A percentile compares a stretch with the other conserved stretches of the same genome.
Evolutionary conservation across 2,329 filamentous ascomycete genomes (phyloP).

Genomic region (Neopestalotiopsis rosae): DNA sequence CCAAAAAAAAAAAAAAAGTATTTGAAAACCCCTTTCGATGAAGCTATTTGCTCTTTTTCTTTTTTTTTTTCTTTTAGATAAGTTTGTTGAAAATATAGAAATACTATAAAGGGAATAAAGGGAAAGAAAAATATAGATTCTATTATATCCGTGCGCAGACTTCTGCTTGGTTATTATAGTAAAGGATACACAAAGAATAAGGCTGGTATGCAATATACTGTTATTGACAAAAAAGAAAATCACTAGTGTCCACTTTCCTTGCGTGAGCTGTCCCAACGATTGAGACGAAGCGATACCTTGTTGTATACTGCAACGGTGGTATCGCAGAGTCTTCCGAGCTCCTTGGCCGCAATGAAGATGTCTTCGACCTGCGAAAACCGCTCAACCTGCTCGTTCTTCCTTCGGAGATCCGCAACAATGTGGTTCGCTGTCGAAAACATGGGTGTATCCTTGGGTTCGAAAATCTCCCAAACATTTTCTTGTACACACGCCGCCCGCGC

Average conservation of each 20-base stretch:
- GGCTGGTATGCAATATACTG: neutral
- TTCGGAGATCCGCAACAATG: neutral
- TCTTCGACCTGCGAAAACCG: slow-evolving; percentile 3
- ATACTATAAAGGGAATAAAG: too few relatives aligned
- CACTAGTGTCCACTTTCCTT: neutral
- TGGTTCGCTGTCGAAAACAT: slow-evolving; percentile 5
- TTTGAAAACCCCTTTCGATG: too few relatives aligned
- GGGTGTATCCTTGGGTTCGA: neutral
- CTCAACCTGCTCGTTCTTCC: neutral
- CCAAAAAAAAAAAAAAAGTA: too few relatives aligned
- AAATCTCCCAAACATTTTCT: slow-evolving; percentile 1
- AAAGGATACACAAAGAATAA: neutral
- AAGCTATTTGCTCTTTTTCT: too few relatives aligned
- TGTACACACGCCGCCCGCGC: slow-evolving; percentile 5
- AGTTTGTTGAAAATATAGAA: too few relatives aligned
- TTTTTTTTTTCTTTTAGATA: too few relatives aligned
- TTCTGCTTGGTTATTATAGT: too few relatives aligned
- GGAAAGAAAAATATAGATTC: too few relatives aligned
- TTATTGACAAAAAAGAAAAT: neutral
- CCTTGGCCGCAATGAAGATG: neutral
- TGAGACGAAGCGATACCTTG: neutral
- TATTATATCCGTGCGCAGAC: too few relatives aligned
- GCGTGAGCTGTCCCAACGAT: neutral
- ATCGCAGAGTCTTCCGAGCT: neutral
- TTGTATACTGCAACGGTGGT: slow-evolving; percentile 3